Evolutionary conservation across 768 basidiomycete species (phyloP).

Genomic region (Lenzites betulinus): DNA sequence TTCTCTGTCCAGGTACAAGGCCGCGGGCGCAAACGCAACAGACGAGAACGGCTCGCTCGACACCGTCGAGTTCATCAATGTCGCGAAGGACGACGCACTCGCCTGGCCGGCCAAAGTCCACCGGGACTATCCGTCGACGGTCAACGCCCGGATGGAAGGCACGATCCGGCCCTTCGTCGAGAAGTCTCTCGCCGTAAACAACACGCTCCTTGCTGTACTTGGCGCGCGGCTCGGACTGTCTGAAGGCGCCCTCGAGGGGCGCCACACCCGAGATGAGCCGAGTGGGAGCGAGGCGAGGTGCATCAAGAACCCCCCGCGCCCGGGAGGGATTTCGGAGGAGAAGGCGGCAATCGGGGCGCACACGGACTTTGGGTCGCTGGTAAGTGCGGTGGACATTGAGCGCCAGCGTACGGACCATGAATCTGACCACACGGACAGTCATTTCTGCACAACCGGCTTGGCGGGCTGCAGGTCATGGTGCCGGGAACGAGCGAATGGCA

Average conservation of each 20-base stretch:
- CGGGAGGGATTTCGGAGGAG: slow-evolving; percentile 26
- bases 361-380: slow-evolving; percentile 41
- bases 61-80: slow-evolving; percentile 38
- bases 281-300: slow-evolving; percentile 37
- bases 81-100: slow-evolving; percentile 40
- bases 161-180: slow-evolving; percentile 32
- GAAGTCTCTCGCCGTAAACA: slow-evolving; percentile 34
- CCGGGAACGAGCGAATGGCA: slow-evolving; percentile 66
- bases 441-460: slow-evolving; percentile 69
- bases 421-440: slow-evolving; percentile 39
- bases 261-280: slow-evolving; percentile 30
- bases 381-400: slow-evolving; percentile 1
- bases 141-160: slow-evolving; percentile 33
- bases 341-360: slow-evolving; percentile 37
- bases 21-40: slow-evolving; percentile 34
- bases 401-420: not conserved
- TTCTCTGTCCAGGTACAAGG: slow-evolving; percentile 37
- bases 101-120: slow-evolving; percentile 34
- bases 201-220: slow-evolving; percentile 33
- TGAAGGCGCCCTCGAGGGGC: slow-evolving; percentile 28
- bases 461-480: slow-evolving; percentile 68
- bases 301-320: slow-evolving; percentile 36
- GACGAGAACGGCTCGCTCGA: slow-evolving; percentile 38
- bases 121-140: slow-evolving; percentile 36
- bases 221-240: slow-evolving; percentile 38